These are phyloP conservation scores for Grigorovia humatica DNA, from an alignment of 805 yeast genomes.

Conservation along the genomic window DNA sequence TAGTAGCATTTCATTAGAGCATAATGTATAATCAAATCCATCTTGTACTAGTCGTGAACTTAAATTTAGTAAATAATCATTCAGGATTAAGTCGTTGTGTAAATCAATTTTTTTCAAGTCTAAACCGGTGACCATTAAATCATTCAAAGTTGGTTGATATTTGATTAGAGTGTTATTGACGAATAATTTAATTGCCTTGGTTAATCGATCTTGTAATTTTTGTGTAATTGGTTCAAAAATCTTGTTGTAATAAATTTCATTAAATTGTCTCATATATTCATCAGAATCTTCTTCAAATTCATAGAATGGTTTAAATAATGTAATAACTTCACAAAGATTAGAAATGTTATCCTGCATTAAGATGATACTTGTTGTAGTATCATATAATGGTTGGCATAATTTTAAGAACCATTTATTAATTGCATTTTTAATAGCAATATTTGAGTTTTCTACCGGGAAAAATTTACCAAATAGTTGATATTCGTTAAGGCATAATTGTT, in stretches of 20 bases:
- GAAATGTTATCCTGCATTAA: conserved; percentile 61
- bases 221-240: conserved; percentile 62
- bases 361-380: conserved; percentile 51
- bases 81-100: conserved; percentile 9
- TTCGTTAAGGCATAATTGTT: conserved; percentile 53
- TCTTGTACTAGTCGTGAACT: background rate
- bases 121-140: conserved; percentile 49
- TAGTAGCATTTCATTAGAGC: background rate
- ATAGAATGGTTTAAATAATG: conserved; percentile 55
- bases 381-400: conserved; percentile 71
- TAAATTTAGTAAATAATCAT: conserved; percentile 3
- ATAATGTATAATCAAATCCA: background rate
- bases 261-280: conserved; percentile 24
- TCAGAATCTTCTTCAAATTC: conserved; percentile 46
- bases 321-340: conserved; percentile 63
- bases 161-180: conserved; percentile 59
- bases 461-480: conserved; percentile 44
- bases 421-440: conserved; percentile 4
- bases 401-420: conserved; percentile 51
- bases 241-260: conserved; percentile 38
- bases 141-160: conserved; percentile 59
- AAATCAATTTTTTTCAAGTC: conserved; percentile 16
- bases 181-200: conserved; percentile 65
- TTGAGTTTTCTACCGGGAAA: conserved; percentile 34
- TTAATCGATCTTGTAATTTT: conserved; percentile 71